Evolutionary conservation across 495 filamentous ascomycete species (phyloP).

Genomic region (Penicillium paradoxum): DNA sequence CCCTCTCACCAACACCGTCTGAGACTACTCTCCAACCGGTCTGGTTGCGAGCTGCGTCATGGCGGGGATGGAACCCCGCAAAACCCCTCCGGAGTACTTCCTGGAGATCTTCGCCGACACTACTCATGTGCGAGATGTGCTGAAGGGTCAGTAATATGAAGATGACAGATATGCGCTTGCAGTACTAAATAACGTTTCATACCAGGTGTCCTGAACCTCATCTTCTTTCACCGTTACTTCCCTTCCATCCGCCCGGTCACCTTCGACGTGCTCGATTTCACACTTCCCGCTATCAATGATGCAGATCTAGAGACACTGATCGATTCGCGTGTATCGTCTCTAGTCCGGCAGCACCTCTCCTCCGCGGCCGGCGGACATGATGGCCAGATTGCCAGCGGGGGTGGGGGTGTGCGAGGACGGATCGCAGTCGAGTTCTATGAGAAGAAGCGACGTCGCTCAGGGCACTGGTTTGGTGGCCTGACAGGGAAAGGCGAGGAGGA

Average conservation of each 20-base stretch:
- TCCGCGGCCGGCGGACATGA: slow-evolving; percentile 45
- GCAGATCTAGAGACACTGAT: slow-evolving; percentile 86
- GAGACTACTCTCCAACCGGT: neutral
- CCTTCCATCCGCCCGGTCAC: slow-evolving; percentile 76
- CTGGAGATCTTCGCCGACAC: slow-evolving; percentile 82
- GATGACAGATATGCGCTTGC: no score
- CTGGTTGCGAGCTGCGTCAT: slow-evolving; percentile 17
- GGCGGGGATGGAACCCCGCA: slow-evolving; percentile 52
- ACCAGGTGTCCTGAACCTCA: slow-evolving; percentile 86
- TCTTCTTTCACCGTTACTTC: slow-evolving; percentile 99
- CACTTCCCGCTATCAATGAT: slow-evolving; percentile 83
- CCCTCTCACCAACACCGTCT: neutral
- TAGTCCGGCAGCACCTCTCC: slow-evolving; percentile 59
- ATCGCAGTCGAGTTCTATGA: slow-evolving; percentile 93
- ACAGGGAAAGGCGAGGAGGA: slow-evolving; percentile 74
- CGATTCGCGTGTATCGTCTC: slow-evolving; percentile 71
- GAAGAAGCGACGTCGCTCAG: slow-evolving; percentile 73
- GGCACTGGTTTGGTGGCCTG: slow-evolving; percentile 59
- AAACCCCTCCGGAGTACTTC: slow-evolving; percentile 72
- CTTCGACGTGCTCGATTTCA: slow-evolving; percentile 87
- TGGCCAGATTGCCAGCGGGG: slow-evolving; percentile 36
- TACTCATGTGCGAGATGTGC: slow-evolving; percentile 77
- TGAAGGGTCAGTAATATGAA: slow-evolving; percentile 61
- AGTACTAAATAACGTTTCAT: neutral
- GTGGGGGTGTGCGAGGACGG: slow-evolving; percentile 59